phyloP scores from a whole-genome alignment of 176 grass and related monocot species.

The Alopecurus myosuroides region DNA sequence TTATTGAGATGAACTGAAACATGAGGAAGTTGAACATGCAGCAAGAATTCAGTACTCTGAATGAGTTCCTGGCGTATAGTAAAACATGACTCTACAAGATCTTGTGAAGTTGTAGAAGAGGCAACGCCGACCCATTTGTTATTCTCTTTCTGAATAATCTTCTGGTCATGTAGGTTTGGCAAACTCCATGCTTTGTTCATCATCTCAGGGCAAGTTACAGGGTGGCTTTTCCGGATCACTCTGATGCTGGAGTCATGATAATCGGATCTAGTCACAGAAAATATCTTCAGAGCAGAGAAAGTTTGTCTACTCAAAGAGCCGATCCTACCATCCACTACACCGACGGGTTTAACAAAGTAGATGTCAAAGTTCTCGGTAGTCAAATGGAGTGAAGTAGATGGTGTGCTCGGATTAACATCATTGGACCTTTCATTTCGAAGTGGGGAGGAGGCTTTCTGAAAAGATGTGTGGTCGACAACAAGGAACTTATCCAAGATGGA shows the following conservation, averaged over 20 bases:
- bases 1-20: conserved; percentile 60
- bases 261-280: conserved; percentile 52
- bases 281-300: conserved; percentile 71
- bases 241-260: conserved; percentile 45
- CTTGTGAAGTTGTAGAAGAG: conserved; percentile 51
- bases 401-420: conserved; percentile 30
- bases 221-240: conserved; percentile 57
- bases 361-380: conserved; percentile 53
- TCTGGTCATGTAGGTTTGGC: conserved; percentile 58
- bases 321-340: conserved; percentile 27
- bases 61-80: conserved; percentile 64
- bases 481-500: conserved; percentile 71
- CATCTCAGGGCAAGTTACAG: conserved; percentile 52
- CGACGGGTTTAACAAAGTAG: conserved; percentile 63
- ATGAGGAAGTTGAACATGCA: conserved; percentile 66
- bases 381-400: conserved; percentile 69
- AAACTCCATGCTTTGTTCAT: conserved; percentile 70
- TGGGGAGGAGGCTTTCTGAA: conserved; percentile 31
- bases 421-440: conserved; percentile 33
- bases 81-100: conserved; percentile 54
- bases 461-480: conserved; percentile 58
- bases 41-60: conserved; percentile 66
- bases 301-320: conserved; percentile 33
- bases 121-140: conserved; percentile 69
- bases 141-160: conserved; percentile 39